These are phyloP conservation scores for Solanum hybrid DNA, from an alignment of 305 asterid species.

Conservation along the genomic window DNA sequence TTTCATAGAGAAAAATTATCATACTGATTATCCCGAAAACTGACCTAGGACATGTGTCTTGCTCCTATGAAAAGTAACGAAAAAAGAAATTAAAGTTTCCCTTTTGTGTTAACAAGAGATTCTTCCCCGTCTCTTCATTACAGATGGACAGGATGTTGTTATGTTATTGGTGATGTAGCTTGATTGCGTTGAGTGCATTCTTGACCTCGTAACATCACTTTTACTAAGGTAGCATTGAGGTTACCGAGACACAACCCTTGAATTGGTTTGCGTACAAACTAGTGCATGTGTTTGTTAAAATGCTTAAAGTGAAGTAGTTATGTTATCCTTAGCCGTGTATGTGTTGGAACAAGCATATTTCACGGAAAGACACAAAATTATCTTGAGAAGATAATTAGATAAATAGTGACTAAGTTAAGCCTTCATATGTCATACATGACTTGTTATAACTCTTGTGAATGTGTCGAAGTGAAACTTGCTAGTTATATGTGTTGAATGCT, in stretches of 20 bases:
- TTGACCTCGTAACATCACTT: neutral
- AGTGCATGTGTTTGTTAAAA: neutral
- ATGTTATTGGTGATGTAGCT: neutral
- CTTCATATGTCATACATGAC: neutral
- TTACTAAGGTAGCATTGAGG: neutral
- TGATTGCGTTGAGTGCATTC: neutral
- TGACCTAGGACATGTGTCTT: neutral
- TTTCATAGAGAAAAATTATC: neutral
- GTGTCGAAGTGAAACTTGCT: neutral
- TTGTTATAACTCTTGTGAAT: neutral
- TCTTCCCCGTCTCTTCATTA: neutral
- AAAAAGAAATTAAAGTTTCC: neutral
- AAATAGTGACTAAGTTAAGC: neutral
- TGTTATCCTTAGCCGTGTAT: neutral
- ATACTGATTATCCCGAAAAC: neutral
- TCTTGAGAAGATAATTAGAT: neutral
- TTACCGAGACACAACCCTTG: neutral
- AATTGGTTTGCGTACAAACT: neutral
- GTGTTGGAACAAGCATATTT: neutral
- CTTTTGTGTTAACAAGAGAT: neutral
- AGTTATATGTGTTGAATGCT: neutral
- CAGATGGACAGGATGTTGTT: neutral
- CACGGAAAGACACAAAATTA: neutral
- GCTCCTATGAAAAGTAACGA: neutral
- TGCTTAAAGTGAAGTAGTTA: neutral